These are phyloP conservation scores for Phytophthora pluvialis DNA, from an alignment of 352 stramenopile species.

Conservation along the genomic window DNA sequence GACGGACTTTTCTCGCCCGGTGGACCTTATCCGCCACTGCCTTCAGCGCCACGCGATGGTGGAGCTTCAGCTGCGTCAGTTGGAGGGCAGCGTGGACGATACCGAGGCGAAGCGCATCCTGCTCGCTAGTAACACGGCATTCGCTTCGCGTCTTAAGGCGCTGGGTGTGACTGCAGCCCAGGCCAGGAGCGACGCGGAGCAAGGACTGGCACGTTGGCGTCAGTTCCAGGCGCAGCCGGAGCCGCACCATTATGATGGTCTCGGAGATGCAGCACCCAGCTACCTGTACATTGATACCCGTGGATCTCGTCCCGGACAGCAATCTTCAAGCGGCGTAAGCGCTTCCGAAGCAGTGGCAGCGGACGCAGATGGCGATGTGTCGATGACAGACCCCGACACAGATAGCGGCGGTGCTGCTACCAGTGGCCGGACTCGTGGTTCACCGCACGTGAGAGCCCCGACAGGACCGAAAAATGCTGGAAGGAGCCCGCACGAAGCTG, in stretches of 20 bases:
- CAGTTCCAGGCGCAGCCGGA: slow-evolving; percentile 30
- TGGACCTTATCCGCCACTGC: slow-evolving; percentile 51
- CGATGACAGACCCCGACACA: slow-evolving; percentile 38
- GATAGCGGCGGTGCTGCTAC: slow-evolving; percentile 13
- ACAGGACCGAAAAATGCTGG: slow-evolving; percentile 20
- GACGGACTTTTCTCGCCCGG: slow-evolving; percentile 46
- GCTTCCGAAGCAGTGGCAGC: slow-evolving; percentile 7
- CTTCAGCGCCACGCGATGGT: slow-evolving; percentile 63
- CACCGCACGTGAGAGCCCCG: neutral
- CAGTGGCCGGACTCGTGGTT: slow-evolving; percentile 5
- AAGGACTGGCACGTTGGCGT: slow-evolving; percentile 39
- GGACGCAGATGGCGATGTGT: slow-evolving; percentile 37
- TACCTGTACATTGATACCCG: slow-evolving; percentile 70
- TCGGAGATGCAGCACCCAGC: slow-evolving; percentile 44
- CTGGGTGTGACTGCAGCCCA: slow-evolving; percentile 30
- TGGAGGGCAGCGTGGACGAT: slow-evolving; percentile 30
- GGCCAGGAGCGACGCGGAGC: slow-evolving; percentile 24
- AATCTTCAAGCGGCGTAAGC: slow-evolving; percentile 4
- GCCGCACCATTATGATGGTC: slow-evolving; percentile 34
- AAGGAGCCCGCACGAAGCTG: slow-evolving; percentile 28
- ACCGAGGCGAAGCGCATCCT: slow-evolving; percentile 29
- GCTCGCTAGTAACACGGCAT: slow-evolving; percentile 27
- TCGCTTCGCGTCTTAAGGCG: slow-evolving; percentile 36
- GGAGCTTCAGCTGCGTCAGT: slow-evolving; percentile 50
- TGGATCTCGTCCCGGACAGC: slow-evolving; percentile 17